Evolutionary conservation across 352 stramenopile species (phyloP).

Genomic region (Phytophthora sojae): DNA sequence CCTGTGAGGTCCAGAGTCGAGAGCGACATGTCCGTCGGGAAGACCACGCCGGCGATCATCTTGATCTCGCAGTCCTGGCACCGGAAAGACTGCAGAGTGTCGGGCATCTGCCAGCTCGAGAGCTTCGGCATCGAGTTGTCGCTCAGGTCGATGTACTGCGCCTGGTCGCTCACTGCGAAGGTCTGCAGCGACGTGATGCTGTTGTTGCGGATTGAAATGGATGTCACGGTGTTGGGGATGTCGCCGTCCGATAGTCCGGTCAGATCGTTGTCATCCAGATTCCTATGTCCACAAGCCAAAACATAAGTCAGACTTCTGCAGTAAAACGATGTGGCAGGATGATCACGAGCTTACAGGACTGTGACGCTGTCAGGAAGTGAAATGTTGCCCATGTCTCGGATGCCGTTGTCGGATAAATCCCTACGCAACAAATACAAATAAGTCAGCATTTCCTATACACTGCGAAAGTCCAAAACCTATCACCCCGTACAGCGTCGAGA

Average conservation of each 20-base stretch:
- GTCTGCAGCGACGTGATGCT: slow-evolving; percentile 41
- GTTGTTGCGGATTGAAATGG: slow-evolving; percentile 49
- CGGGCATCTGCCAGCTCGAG: slow-evolving; percentile 39
- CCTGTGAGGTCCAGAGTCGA: slow-evolving; percentile 40
- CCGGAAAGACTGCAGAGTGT: slow-evolving; percentile 39
- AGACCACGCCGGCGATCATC: slow-evolving; percentile 32
- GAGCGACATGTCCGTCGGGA: slow-evolving; percentile 32
- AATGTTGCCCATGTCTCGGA: slow-evolving; percentile 30
- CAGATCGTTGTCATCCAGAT: slow-evolving; percentile 34
- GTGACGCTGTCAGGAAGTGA: slow-evolving; percentile 32
- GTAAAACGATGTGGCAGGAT: not conserved
- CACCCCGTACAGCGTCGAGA: slow-evolving; percentile 31
- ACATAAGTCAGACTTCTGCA: not conserved
- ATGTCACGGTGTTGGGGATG: slow-evolving; percentile 31
- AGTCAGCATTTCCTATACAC: not conserved
- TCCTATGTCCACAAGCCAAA: slow-evolving; percentile 11
- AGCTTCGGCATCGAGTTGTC: slow-evolving; percentile 39
- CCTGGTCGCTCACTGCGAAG: slow-evolving; percentile 26
- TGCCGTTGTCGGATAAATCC: slow-evolving; percentile 38
- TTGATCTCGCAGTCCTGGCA: slow-evolving; percentile 45
- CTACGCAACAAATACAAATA: slow-evolving; percentile 11
- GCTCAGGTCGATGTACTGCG: slow-evolving; percentile 40
- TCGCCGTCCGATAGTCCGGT: slow-evolving; percentile 23
- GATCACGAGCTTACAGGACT: slow-evolving; percentile 22
- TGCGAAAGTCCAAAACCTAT: not conserved